phyloP scores from a whole-genome alignment of 2,329 filamentous ascomycete genomes.

The Bipolaris sorokiniana region DNA sequence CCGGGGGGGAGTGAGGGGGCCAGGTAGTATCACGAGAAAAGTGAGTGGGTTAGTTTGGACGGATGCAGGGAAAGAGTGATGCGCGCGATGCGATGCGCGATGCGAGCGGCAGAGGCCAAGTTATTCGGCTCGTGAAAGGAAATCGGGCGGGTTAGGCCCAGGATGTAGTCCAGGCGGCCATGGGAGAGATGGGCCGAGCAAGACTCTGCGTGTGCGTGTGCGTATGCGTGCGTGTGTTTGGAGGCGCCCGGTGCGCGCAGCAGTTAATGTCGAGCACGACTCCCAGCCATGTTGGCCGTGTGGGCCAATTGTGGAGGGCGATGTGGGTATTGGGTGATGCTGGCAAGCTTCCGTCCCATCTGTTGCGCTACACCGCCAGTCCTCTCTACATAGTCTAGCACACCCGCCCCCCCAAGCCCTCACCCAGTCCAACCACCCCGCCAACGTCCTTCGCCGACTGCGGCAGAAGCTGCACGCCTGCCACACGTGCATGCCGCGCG shows the following conservation, averaged over 20 bases:
- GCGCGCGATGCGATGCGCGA: slow-evolving; percentile 16
- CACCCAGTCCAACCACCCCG: slow-evolving; percentile 14
- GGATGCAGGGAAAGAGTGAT: slow-evolving; percentile 23
- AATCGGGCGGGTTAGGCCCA: slow-evolving; percentile 26
- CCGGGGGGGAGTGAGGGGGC: slow-evolving; percentile 2
- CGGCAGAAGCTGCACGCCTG: slow-evolving; percentile 26
- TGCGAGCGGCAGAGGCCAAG: slow-evolving; percentile 22
- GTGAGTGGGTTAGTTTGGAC: slow-evolving; percentile 20
- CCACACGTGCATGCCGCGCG: slow-evolving; percentile 28
- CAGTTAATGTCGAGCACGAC: slow-evolving; percentile 25
- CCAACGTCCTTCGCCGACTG: slow-evolving; percentile 25
- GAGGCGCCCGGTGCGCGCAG: slow-evolving; percentile 14
- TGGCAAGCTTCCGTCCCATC: slow-evolving; percentile 15
- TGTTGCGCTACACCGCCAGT: slow-evolving; percentile 37
- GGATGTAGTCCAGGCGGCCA: slow-evolving; percentile 24
- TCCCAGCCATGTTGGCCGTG: slow-evolving; percentile 20
- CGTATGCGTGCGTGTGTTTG: slow-evolving; percentile 10
- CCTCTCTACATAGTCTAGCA: slow-evolving; percentile 13
- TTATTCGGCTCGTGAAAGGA: slow-evolving; percentile 26
- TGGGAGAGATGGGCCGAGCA: slow-evolving; percentile 18
- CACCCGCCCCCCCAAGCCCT: background rate
- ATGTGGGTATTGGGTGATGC: slow-evolving; percentile 16
- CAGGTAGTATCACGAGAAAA: slow-evolving; percentile 18
- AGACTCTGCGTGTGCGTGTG: slow-evolving; percentile 2
- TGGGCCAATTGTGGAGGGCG: slow-evolving; percentile 20